Evolutionary conservation across 225 moss, liverwort and hornwort genomes (phyloP).

Genomic region (Marchantia paleacea): DNA sequence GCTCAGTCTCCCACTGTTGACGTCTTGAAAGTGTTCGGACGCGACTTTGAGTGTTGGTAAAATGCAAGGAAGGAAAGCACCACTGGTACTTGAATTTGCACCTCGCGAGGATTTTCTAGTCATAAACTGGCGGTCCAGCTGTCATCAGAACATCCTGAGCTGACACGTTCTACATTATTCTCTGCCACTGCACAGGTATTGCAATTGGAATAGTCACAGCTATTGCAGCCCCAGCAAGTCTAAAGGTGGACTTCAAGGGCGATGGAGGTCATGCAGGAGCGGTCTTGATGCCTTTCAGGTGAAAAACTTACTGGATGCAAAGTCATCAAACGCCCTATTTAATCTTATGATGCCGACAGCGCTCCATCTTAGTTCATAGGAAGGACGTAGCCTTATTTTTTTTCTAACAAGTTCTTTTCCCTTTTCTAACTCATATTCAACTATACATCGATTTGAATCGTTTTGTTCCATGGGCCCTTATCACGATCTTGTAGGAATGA

Average conservation of each 20-base stretch:
- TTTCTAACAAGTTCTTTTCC: background rate
- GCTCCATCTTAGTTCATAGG: background rate
- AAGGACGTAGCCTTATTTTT: background rate
- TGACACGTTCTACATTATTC: background rate
- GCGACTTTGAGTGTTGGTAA: background rate
- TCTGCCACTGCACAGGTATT: constrained; percentile 38
- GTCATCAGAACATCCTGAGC: background rate
- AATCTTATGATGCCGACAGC: background rate
- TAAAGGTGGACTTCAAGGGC: constrained; percentile 74
- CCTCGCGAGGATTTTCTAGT: background rate
- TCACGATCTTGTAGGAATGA: constrained; percentile 62
- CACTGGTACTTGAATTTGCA: background rate
- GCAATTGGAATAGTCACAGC: constrained; percentile 89
- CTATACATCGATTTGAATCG: background rate
- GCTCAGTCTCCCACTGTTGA: background rate
- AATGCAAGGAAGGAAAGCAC: no score
- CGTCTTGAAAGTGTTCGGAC: background rate
- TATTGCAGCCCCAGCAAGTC: constrained; percentile 94
- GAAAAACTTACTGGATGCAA: background rate
- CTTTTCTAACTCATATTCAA: background rate
- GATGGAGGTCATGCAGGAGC: constrained; percentile 99
- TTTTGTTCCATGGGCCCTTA: background rate
- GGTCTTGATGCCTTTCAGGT: constrained; percentile 82
- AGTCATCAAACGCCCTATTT: background rate
- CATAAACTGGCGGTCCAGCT: background rate